These are phyloP conservation scores for Penicillium nordicum DNA, from an alignment of 2,329 filamentous ascomycete species.

Conservation along the genomic window DNA sequence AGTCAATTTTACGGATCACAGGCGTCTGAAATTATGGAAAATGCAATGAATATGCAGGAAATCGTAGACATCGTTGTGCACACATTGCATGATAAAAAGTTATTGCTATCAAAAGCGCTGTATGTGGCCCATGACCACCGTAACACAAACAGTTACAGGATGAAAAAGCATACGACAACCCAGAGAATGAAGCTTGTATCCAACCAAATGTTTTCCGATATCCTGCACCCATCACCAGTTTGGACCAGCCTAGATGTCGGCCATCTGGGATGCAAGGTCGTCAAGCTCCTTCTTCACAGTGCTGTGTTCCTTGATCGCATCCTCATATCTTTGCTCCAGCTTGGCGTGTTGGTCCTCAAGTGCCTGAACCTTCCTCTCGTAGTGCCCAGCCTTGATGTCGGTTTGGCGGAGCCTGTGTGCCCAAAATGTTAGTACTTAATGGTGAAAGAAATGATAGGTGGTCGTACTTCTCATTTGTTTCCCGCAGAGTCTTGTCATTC, in stretches of 20 bases:
- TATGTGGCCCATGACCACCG: constrained; percentile 16
- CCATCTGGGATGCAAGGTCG: constrained; percentile 85
- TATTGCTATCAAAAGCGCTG: constrained; percentile 19
- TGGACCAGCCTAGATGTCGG: constrained; percentile 69
- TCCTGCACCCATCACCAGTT: constrained; percentile 30
- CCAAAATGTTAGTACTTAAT: constrained; percentile 15
- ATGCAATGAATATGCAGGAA: constrained; percentile 16
- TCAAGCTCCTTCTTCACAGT: constrained; percentile 84
- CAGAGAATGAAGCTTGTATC: constrained; percentile 24
- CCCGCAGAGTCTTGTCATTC: constrained; percentile 91
- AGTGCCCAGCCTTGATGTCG: constrained; percentile 98
- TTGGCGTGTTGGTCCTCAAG: constrained; percentile 87
- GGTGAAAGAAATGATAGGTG: background rate
- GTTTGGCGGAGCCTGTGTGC: constrained; percentile 86
- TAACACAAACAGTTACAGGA: constrained; percentile 27
- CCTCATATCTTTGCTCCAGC: constrained; percentile 98
- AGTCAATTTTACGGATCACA: constrained; percentile 2
- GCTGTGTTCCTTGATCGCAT: constrained; percentile 88
- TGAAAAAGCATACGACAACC: constrained; percentile 27
- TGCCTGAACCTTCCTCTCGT: constrained; percentile 98
- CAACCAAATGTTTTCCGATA: constrained; percentile 29
- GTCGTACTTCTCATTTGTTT: constrained; percentile 96
- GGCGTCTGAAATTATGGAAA: constrained; percentile 1
- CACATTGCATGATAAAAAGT: constrained; percentile 15
- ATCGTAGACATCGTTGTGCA: constrained; percentile 15